Evolutionary conservation across 2,329 filamentous ascomycete genomes (phyloP), one percentile per base, ranked within the genome.

Genomic region (Leptographium lundbergii): DNA sequence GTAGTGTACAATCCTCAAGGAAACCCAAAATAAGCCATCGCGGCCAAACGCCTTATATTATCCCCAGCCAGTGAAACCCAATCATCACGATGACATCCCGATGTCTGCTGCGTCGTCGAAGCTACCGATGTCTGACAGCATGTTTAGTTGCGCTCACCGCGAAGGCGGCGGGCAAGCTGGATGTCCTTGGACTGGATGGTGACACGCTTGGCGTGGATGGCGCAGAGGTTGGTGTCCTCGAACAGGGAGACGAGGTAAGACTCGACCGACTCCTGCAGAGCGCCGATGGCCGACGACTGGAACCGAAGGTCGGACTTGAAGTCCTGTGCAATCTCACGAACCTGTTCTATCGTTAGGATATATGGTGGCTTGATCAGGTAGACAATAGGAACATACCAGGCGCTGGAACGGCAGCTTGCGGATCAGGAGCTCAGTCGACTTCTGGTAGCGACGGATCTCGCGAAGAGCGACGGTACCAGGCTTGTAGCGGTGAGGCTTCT

Each of bases 201-300:
- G 72, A 97, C 94, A 80, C 94, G 91, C 86, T 97, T 97, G 77
- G 94, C 92, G 79, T 97, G 94, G 75, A 97, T 96, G 71, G 94
- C 92, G 79, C 92, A 97, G 57, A 96, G 80, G 81, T 97, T 97
- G 78, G 92, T 96, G 74, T 97, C 92, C 77, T 97, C 91, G 69
- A 97, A 97, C 65, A 97, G 87, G 52, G 91, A 95, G 76, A 97
- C 91, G 70, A 99, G 88, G 79, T 96, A 97, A 2, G 94, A 95
- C 81, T 99, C 94, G 66, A 96, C 91, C 59, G 94, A 96, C 82
- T 99, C 94, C 80, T 99, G 92, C 48, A 99, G 86, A 65, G 94
- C 94, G 71, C 90, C 89, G 72, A 99, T 96, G 74, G 94, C 94
- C 54, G 92, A 96, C 27, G 90, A 95, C 81, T 99, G 94, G 89